Conservation (phyloP, 2,329 filamentous ascomycete genomes). For the Gnomoniopsis smithogilvyi region DNA sequence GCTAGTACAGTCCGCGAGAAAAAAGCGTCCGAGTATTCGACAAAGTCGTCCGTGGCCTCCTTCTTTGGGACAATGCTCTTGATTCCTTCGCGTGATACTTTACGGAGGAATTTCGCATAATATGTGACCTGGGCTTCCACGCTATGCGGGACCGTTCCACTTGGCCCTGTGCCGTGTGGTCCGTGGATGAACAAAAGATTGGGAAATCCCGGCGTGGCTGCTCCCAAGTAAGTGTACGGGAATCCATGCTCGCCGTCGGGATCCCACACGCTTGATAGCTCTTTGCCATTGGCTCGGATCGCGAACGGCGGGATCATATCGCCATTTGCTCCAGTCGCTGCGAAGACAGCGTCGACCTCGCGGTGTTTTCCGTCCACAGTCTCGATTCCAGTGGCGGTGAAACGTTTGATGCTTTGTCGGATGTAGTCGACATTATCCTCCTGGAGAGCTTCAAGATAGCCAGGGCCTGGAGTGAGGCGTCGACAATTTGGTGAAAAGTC, state of each 20-base stretch:
- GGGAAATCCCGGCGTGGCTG: conserved; percentile 62
- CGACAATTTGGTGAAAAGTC: conserved; percentile 64
- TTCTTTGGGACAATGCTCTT: conserved; percentile 55
- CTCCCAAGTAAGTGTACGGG: conserved; percentile 65
- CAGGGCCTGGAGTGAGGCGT: conserved; percentile 62
- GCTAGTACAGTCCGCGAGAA: conserved; percentile 53
- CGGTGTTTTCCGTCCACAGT: conserved; percentile 54
- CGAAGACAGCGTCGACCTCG: conserved; percentile 63
- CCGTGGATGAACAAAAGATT: conserved; percentile 66
- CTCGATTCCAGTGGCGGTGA: conserved; percentile 59
- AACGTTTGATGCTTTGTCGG: conserved; percentile 50
- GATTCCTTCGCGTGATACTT: conserved; percentile 64
- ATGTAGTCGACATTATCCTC: conserved; percentile 63
- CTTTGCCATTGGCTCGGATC: conserved; percentile 51
- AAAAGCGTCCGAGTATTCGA: conserved; percentile 56
- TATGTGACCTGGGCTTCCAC: conserved; percentile 65
- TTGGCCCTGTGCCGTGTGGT: conserved; percentile 55
- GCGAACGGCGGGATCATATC: conserved; percentile 58
- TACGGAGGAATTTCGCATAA: conserved; percentile 64
- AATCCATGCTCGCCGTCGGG: conserved; percentile 54
- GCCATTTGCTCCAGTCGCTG: conserved; percentile 64
- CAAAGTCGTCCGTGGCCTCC: conserved; percentile 61
- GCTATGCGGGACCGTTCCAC: conserved; percentile 64
- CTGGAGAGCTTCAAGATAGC: conserved; percentile 63
- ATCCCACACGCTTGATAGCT: conserved; percentile 56